phyloP scores from a whole-genome alignment of 768 basidiomycete genomes.

The Neoboletus brunneissimus region DNA sequence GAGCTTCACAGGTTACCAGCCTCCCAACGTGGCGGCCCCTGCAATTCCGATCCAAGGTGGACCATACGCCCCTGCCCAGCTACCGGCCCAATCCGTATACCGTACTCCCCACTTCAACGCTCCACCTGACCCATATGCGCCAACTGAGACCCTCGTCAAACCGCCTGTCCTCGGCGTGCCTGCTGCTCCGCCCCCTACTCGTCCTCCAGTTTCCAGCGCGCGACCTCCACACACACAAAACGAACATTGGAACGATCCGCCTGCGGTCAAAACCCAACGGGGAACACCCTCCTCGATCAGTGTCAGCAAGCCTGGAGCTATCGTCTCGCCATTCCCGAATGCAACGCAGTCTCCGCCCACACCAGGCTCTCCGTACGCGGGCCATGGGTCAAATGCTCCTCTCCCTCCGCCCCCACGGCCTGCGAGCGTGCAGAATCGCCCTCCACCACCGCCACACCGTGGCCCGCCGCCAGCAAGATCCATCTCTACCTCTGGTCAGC shows the following conservation, averaged over 20 bases:
- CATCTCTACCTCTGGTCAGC: constrained; percentile 27
- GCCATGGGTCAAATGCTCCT: constrained; percentile 35
- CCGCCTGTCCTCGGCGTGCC: constrained; percentile 41
- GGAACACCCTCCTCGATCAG: constrained; percentile 52
- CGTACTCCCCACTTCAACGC: background rate
- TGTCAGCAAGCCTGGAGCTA: constrained; percentile 61
- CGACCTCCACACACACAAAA: constrained; percentile 66
- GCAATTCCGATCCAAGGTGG: constrained; percentile 21
- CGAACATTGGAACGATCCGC: constrained; percentile 93
- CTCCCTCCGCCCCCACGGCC: constrained; percentile 56
- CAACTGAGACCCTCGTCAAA: constrained; percentile 34
- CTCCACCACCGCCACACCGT: constrained; percentile 43
- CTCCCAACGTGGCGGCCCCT: constrained; percentile 33
- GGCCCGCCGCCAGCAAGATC: constrained; percentile 34
- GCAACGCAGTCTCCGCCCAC: constrained; percentile 45
- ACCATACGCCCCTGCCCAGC: constrained; percentile 16
- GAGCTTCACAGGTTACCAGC: background rate
- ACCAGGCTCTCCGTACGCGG: constrained; percentile 45
- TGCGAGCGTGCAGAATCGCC: constrained; percentile 37
- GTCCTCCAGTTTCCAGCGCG: constrained; percentile 41
- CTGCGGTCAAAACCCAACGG: constrained; percentile 41
- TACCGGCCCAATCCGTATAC: constrained; percentile 26
- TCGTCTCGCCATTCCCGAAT: constrained; percentile 88
- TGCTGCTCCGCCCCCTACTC: constrained; percentile 41
- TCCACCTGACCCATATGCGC: constrained; percentile 7